Conservation (phyloP, 495 filamentous ascomycete species). For the Aspergillus wentii region DNA sequence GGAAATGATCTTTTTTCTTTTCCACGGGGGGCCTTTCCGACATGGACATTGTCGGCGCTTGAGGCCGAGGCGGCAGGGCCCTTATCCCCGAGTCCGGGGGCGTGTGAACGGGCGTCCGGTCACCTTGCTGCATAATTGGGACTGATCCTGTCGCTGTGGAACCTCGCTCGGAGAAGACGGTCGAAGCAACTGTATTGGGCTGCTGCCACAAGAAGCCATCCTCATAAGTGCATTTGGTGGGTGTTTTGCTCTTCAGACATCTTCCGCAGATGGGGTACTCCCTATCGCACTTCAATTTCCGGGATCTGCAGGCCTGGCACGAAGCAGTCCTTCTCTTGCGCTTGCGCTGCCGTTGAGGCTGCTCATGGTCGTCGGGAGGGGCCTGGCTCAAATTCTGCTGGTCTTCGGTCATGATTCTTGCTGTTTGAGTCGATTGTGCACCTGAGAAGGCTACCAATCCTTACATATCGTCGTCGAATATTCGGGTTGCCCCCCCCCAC, state of each 20-base stretch:
- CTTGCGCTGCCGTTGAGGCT: conserved; percentile 32
- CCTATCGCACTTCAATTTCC: conserved; percentile 68
- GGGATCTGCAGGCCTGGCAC: conserved; percentile 53
- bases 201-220: conserved; percentile 46
- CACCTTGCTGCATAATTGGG: conserved; percentile 7
- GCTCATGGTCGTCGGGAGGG: conserved; percentile 6
- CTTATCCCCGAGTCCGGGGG: conserved; percentile 34
- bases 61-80: conserved; percentile 23
- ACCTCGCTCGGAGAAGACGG: conserved; percentile 25
- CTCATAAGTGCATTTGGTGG: conserved; percentile 39
- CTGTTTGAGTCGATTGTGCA: no score
- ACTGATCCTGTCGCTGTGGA: conserved; percentile 15
- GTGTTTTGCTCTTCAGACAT: conserved; percentile 49
- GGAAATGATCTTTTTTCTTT: conserved; percentile 31
- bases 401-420: conserved; percentile 8
- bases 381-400: conserved; percentile 2
- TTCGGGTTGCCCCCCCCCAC: no score
- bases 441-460: no score
- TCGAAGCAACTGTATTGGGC: conserved; percentile 29
- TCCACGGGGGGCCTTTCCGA: conserved; percentile 8
- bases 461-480: no score
- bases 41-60: conserved; percentile 10
- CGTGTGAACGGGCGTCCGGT: conserved; percentile 22
- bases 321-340: conserved; percentile 37
- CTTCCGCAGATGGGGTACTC: conserved; percentile 60